Conservation (phyloP, 768 basidiomycete species). For the Mycena pura region DNA sequence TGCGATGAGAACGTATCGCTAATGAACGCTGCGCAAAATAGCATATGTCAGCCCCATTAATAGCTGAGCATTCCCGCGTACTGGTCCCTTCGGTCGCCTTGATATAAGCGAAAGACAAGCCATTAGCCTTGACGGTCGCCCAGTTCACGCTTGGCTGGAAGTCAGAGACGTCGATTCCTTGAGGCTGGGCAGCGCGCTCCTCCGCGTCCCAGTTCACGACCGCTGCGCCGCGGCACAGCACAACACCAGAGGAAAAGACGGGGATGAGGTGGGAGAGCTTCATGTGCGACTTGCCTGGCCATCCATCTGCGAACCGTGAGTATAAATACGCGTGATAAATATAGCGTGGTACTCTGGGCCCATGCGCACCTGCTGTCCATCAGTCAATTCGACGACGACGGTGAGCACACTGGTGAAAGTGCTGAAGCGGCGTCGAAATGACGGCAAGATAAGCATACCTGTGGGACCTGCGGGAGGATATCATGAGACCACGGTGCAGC, state of each 20-base stretch:
- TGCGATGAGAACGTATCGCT: constrained; percentile 54
- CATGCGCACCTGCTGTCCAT: constrained; percentile 9
- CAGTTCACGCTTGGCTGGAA: constrained; percentile 59
- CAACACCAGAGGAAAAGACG: not conserved
- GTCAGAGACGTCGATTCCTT: constrained; percentile 63
- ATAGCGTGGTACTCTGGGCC: not conserved
- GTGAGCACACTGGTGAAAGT: not conserved
- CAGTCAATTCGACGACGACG: not conserved
- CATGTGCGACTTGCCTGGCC: not conserved
- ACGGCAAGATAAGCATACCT: not conserved
- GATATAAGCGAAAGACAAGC: constrained; percentile 64
- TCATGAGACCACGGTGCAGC: not conserved
- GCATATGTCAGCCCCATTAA: not conserved
- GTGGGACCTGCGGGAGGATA: not conserved
- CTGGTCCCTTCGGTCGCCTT: constrained; percentile 73
- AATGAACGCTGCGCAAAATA: constrained; percentile 39
- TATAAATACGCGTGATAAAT: constrained; percentile 10
- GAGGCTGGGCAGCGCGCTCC: constrained; percentile 48
- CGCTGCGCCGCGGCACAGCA: not conserved
- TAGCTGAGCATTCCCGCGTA: constrained; percentile 29
- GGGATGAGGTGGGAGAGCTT: constrained; percentile 5
- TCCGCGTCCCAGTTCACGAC: constrained; percentile 2
- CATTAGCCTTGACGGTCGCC: constrained; percentile 56
- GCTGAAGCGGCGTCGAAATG: not conserved
- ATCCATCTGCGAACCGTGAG: not conserved